Evolutionary conservation across 495 filamentous ascomycete genomes (phyloP).

Genomic region (Penicillium steckii): DNA sequence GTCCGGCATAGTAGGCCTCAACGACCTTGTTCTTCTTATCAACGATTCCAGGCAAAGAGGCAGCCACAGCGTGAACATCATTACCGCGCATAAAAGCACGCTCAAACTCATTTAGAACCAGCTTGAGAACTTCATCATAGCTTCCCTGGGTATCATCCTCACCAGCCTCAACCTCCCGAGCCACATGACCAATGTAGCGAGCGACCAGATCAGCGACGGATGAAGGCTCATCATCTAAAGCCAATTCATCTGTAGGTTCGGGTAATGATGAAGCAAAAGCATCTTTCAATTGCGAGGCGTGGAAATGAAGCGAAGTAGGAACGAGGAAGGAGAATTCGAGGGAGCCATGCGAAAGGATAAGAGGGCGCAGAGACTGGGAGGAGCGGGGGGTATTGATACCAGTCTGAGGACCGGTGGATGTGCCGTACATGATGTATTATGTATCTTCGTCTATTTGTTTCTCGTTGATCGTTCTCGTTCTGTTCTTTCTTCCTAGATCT

Average conservation of each 20-base stretch:
- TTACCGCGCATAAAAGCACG: slow-evolving; percentile 91
- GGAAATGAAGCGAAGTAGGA: slow-evolving; percentile 91
- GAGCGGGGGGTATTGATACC: slow-evolving; percentile 94
- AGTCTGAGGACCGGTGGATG: slow-evolving; percentile 79
- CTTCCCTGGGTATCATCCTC: slow-evolving; percentile 84
- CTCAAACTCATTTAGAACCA: slow-evolving; percentile 93
- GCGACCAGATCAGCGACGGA: slow-evolving; percentile 88
- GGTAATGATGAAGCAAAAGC: slow-evolving; percentile 81
- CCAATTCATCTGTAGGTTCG: slow-evolving; percentile 89
- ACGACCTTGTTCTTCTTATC: slow-evolving; percentile 87
- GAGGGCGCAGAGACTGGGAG: slow-evolving; percentile 84
- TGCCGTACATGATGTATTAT: slow-evolving; percentile 87
- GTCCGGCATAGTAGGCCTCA: slow-evolving; percentile 83
- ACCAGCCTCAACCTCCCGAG: slow-evolving; percentile 80
- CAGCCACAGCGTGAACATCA: slow-evolving; percentile 88
- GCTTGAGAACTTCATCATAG: slow-evolving; percentile 82
- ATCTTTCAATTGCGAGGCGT: slow-evolving; percentile 88
- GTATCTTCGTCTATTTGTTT: too few relatives aligned
- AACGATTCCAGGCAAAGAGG: slow-evolving; percentile 80
- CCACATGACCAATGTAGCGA: slow-evolving; percentile 86
- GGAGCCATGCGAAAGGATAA: slow-evolving; percentile 86
- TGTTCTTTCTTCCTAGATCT: slow-evolving; percentile 8
- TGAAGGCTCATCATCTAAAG: slow-evolving; percentile 95
- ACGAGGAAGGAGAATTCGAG: slow-evolving; percentile 94
- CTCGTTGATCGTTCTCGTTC: slow-evolving; percentile 17